These are phyloP conservation scores for Capsicum pubescens DNA, from an alignment of 257 asterid genomes.

Conservation along the genomic window DNA sequence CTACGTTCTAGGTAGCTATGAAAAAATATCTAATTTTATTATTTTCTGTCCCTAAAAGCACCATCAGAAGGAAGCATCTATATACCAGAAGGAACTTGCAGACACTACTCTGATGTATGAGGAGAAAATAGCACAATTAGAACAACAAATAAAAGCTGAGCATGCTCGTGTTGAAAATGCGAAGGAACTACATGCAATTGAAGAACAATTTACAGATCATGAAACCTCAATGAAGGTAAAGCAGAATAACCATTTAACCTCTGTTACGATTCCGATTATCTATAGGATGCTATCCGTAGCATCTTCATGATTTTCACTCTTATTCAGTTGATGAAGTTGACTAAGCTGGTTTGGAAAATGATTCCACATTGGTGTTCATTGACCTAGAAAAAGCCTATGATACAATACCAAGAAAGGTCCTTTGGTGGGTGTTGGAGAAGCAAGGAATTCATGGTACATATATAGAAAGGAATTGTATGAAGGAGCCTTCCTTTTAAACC, in stretches of 20 bases:
- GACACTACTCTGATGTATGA: constrained; percentile 83
- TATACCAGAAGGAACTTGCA: constrained; percentile 63
- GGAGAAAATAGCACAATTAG: constrained; percentile 57
- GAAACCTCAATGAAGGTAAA: constrained; percentile 63
- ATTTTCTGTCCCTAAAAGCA: constrained; percentile 42
- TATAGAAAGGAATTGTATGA: too few species aligned
- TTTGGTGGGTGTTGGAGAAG: too few species aligned
- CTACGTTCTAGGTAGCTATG: neutral
- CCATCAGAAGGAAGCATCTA: constrained; percentile 62
- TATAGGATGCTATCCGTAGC: neutral
- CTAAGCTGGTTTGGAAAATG: neutral
- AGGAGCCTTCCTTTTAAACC: too few species aligned
- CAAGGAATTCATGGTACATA: too few species aligned
- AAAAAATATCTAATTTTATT: constrained; percentile 34
- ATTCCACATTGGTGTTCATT: neutral
- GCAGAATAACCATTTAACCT: constrained; percentile 10
- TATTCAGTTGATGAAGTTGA: neutral
- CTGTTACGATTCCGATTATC: neutral
- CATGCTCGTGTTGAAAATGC: constrained; percentile 44
- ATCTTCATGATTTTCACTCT: neutral
- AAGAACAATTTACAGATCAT: constrained; percentile 48
- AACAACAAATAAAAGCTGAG: constrained; percentile 62
- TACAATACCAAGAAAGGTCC: too few species aligned
- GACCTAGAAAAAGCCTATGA: too few species aligned
- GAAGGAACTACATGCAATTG: constrained; percentile 53